phyloP scores from a whole-genome alignment of 208 protist genomes.

The Vickermania ingenoplastis region DNA sequence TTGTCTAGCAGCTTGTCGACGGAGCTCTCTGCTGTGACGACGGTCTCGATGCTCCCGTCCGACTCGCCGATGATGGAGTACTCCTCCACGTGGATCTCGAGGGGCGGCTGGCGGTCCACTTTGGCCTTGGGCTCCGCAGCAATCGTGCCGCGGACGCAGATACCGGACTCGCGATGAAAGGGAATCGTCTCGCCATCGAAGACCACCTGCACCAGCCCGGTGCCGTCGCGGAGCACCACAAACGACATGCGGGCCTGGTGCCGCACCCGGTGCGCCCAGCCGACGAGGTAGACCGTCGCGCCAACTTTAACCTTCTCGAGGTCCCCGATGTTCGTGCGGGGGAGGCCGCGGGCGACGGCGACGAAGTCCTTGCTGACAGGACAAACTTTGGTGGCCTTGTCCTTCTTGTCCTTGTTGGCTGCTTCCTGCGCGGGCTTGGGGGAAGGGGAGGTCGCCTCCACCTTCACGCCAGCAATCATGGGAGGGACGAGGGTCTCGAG shows the following conservation, averaged over 20 bases:
- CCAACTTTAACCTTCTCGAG: slow-evolving; percentile 37
- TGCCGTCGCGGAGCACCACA: slow-evolving; percentile 94
- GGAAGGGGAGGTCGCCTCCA: slow-evolving; percentile 7
- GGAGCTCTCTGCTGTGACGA: slow-evolving; percentile 88
- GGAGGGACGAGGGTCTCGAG: slow-evolving; percentile 56
- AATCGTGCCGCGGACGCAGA: slow-evolving; percentile 73
- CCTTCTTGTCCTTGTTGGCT: slow-evolving; percentile 17
- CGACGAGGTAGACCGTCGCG: slow-evolving; percentile 74
- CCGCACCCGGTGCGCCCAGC: slow-evolving; percentile 94
- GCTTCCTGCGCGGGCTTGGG: not conserved
- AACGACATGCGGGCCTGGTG: slow-evolving; percentile 94
- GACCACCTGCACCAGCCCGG: slow-evolving; percentile 93
- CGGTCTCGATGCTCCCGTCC: slow-evolving; percentile 78
- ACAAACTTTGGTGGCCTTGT: slow-evolving; percentile 41
- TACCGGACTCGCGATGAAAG: slow-evolving; percentile 81
- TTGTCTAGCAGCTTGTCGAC: slow-evolving; percentile 91
- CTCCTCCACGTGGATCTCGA: slow-evolving; percentile 84
- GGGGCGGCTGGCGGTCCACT: slow-evolving; percentile 58
- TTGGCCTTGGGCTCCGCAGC: slow-evolving; percentile 75
- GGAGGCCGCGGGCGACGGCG: slow-evolving; percentile 29
- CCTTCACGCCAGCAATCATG: slow-evolving; percentile 39
- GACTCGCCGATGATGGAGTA: slow-evolving; percentile 80
- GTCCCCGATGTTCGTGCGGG: slow-evolving; percentile 34
- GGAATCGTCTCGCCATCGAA: slow-evolving; percentile 71
- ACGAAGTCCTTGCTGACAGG: slow-evolving; percentile 40